Base-by-base conservation (phyloP, 2,329 filamentous ascomycete species). In the Zymoseptoria pseudotritici region DNA sequence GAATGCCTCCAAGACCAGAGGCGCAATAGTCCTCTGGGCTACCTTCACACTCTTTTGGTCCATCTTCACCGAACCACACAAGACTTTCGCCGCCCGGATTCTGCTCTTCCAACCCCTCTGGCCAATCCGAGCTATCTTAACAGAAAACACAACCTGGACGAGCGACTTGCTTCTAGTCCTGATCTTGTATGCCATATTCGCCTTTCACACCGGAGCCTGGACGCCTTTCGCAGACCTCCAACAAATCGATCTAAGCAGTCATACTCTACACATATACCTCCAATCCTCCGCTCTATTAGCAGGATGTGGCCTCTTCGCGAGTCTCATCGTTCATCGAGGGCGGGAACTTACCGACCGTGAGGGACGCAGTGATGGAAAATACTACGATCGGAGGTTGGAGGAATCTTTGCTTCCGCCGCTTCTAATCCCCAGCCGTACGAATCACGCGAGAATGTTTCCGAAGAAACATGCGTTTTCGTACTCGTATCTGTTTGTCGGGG, bases 401-500 rank as follows among this genome's bases (percentile, higher is more conserved):
- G 70, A 73, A 56, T 66, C 70, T 29, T 61, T 72, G 7, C 61
- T 74, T 10, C 72, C 73, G 56, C 80, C 83, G 2, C 73, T 84
- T 58, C 74, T 91, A 11, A 83, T 91, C 50, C 86, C 87, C 7
- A 85, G 84, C 66, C 78, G 76, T 52, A 89, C 85, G 13, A 85
- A 80, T 2, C 88, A 91, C 70, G 77, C 81, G 3, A 79, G 88
- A 19, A 70, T 87, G n/a, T 85, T 87, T 59, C 88, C 88, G 0
- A 80, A 84, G 68, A 83, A 81, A 60, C 86, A 91, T 69, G 80
- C 80, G 0, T 91, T 92, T 68, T 77, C 77, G 0, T 90, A 90
- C 69, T 85, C 86, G 0, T 90, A 91, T 70, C 80, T 91, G 1
- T 78, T 86, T 53, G 83, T 86, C 24, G 87, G 88, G 0, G 78